Conservation (phyloP, 331 rosid genomes). For the Acacia pycnantha region DNA sequence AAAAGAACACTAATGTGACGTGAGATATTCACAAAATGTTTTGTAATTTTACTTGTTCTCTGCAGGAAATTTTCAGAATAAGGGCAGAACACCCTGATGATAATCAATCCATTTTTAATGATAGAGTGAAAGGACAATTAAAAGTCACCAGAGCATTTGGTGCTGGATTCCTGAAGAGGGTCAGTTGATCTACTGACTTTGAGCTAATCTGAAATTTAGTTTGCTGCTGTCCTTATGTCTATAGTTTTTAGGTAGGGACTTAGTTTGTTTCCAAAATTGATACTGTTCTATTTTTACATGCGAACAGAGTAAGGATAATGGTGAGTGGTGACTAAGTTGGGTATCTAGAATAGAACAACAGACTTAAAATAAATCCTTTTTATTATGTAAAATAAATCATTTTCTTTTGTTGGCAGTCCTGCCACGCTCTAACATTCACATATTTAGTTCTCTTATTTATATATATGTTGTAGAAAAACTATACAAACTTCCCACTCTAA, state of each 20-base stretch:
- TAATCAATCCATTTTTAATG: constrained; percentile 52
- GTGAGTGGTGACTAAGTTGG: not conserved
- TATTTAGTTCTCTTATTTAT: not conserved
- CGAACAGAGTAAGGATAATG: not conserved
- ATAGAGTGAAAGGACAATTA: constrained; percentile 63
- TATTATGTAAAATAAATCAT: not conserved
- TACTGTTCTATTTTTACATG: not conserved
- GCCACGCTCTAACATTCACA: not conserved
- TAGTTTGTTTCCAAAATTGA: not conserved
- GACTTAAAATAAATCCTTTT: not conserved
- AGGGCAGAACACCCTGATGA: constrained; percentile 65
- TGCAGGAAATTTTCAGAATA: constrained; percentile 57
- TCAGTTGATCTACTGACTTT: constrained; percentile 48
- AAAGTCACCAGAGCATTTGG: constrained; percentile 73
- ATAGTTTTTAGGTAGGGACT: constrained; percentile 32
- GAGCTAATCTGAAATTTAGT: constrained; percentile 37
- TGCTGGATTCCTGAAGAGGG: constrained; percentile 69
- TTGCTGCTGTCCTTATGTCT: constrained; percentile 37
- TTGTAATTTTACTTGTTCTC: constrained; percentile 16
- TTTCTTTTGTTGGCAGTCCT: not conserved
- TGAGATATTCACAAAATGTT: not conserved
- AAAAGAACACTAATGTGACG: not conserved
- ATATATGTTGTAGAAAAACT: not conserved
- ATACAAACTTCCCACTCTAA: not conserved
- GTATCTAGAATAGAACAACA: not conserved